Conservation (phyloP, 306 rosid species). For the Rosa multiflora region DNA sequence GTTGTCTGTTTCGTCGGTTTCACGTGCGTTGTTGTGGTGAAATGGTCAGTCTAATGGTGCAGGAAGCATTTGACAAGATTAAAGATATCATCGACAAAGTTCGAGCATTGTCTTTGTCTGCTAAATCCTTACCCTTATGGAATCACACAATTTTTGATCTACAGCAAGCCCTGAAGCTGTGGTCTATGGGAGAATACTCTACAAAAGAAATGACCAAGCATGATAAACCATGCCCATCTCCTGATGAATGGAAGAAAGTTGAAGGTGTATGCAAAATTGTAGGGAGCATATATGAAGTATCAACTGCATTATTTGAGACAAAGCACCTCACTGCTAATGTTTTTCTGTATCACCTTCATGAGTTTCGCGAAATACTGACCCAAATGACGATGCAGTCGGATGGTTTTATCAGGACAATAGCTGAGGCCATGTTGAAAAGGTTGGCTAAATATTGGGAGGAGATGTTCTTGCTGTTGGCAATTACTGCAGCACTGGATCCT, state of each 20-base stretch:
- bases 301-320: conserved; percentile 19
- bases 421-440: conserved; percentile 8
- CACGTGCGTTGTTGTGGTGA: conserved; percentile 8
- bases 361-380: neutral
- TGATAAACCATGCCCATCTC: neutral
- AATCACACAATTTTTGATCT: neutral
- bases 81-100: neutral
- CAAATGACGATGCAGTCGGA: neutral
- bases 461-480: conserved; percentile 22
- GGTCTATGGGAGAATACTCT: conserved; percentile 22
- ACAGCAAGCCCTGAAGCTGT: conserved; percentile 9
- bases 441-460: conserved; percentile 13
- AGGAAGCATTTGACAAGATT: conserved; percentile 15
- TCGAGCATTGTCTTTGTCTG: neutral
- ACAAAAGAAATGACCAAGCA: neutral
- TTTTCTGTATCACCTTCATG: conserved; percentile 17
- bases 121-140: conserved; percentile 12
- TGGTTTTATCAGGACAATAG: conserved; percentile 9
- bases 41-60: conserved; percentile 2
- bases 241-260: conserved; percentile 15
- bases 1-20: neutral
- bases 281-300: conserved; percentile 23
- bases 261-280: conserved; percentile 18
- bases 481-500: conserved; percentile 24
- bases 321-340: conserved; percentile 8